Evolutionary conservation across 768 basidiomycete species (phyloP).

Genomic region (Termitomyces sp.): DNA sequence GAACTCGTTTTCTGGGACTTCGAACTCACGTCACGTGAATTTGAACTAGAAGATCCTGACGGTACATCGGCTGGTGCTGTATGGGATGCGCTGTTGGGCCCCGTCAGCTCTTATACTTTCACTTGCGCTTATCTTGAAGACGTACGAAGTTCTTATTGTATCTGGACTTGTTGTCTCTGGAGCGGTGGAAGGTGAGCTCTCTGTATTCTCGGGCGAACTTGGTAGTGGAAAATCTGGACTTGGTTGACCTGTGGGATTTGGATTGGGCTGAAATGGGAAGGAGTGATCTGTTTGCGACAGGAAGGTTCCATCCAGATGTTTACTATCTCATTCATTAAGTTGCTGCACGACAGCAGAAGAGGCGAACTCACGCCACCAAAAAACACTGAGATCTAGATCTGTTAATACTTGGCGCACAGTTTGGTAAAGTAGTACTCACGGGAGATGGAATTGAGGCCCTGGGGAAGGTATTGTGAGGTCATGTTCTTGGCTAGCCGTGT

Average conservation of each 20-base stretch:
- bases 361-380: background rate
- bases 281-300: too few species aligned
- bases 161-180: too few species aligned
- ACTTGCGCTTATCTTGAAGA: background rate
- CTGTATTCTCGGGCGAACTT: background rate
- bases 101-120: background rate
- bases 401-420: background rate
- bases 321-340: background rate
- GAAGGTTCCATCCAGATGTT: too few species aligned
- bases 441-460: too few species aligned
- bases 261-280: too few species aligned
- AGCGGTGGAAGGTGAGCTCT: too few species aligned
- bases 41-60: background rate
- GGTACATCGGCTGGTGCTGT: too few species aligned
- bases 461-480: background rate
- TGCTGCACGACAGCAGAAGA: too few species aligned
- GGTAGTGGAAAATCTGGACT: too few species aligned
- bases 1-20: too few species aligned
- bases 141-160: background rate
- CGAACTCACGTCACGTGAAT: background rate
- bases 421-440: background rate
- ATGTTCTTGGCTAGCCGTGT: background rate
- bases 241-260: too few species aligned
- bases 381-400: background rate
- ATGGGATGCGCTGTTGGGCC: too few species aligned